These are phyloP conservation scores for Penicillium paneum DNA, from an alignment of 2,329 filamentous ascomycete species.

Conservation along the genomic window DNA sequence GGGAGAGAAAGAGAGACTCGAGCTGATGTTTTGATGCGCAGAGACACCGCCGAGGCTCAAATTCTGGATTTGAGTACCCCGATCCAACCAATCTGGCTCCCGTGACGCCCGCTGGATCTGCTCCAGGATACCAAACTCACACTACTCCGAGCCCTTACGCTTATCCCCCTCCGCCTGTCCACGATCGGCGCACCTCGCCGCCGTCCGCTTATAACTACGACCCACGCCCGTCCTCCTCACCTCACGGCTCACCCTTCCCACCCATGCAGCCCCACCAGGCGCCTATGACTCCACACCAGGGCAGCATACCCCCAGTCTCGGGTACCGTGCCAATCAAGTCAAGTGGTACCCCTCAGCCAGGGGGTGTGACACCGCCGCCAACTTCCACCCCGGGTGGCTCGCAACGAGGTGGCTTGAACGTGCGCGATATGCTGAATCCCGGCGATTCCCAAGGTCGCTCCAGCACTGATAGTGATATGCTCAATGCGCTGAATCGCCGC, in stretches of 20 bases:
- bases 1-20: not conserved
- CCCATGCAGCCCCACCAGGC: conserved; percentile 31
- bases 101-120: conserved; percentile 45
- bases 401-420: conserved; percentile 44
- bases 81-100: conserved; percentile 48
- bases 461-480: conserved; percentile 51
- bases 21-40: conserved; percentile 21
- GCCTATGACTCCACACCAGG: conserved; percentile 26
- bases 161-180: conserved; percentile 27
- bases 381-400: conserved; percentile 35
- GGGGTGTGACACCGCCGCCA: conserved; percentile 40
- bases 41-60: conserved; percentile 45
- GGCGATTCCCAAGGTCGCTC: conserved; percentile 41
- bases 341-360: conserved; percentile 14
- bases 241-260: conserved; percentile 42
- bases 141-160: conserved; percentile 40
- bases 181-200: conserved; percentile 45
- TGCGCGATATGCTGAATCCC: conserved; percentile 49
- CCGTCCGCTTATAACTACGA: conserved; percentile 46
- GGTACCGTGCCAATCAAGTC: not conserved
- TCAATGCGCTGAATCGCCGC: conserved; percentile 46
- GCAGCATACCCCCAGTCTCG: conserved; percentile 1
- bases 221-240: conserved; percentile 42
- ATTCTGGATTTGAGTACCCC: conserved; percentile 46
- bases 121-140: conserved; percentile 44